Conservation (phyloP, 2,329 filamentous ascomycete species). For the Tolypocladium sp. region DNA sequence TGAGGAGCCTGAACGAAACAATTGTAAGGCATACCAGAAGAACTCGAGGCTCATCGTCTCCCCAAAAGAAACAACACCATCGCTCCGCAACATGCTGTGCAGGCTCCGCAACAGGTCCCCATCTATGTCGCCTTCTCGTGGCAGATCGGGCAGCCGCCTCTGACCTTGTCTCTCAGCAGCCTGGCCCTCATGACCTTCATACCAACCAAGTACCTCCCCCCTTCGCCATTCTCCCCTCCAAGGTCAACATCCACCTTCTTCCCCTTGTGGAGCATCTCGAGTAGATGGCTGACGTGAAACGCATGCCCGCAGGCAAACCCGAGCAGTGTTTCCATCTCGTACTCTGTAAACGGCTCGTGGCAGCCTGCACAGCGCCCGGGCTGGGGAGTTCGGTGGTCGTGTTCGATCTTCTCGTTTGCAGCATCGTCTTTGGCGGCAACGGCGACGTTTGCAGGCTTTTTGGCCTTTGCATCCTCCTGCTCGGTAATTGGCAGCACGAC, state of each 20-base stretch:
- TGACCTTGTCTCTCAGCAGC: conserved; percentile 61
- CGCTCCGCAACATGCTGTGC: neutral
- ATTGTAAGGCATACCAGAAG: neutral
- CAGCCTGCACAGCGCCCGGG: conserved; percentile 54
- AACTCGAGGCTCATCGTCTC: neutral
- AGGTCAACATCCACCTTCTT: conserved; percentile 38
- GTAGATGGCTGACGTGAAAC: conserved; percentile 66
- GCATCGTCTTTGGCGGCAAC: conserved; percentile 6
- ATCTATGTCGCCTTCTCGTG: conserved; percentile 10
- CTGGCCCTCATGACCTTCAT: conserved; percentile 83
- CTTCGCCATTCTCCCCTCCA: conserved; percentile 30
- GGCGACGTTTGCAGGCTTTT: conserved; percentile 24
- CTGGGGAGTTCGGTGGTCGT: conserved; percentile 23
- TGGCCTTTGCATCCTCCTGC: conserved; percentile 33
- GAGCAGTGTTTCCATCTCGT: conserved; percentile 63
- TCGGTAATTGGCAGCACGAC: conserved; percentile 41
- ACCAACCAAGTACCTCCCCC: conserved; percentile 57
- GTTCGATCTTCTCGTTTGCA: conserved; percentile 11
- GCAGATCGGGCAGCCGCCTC: conserved; percentile 56
- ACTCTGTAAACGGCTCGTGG: conserved; percentile 44
- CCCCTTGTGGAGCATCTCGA: conserved; percentile 41
- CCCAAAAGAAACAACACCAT: conserved; percentile 2
- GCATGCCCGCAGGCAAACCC: conserved; percentile 78
- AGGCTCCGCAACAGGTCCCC: neutral
- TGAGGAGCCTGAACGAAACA: neutral